Evolutionary conservation across 306 rosid species (phyloP), one percentile per base, ranked within the genome.

Genomic region (cucumber (Cucumis sativus)): DNA sequence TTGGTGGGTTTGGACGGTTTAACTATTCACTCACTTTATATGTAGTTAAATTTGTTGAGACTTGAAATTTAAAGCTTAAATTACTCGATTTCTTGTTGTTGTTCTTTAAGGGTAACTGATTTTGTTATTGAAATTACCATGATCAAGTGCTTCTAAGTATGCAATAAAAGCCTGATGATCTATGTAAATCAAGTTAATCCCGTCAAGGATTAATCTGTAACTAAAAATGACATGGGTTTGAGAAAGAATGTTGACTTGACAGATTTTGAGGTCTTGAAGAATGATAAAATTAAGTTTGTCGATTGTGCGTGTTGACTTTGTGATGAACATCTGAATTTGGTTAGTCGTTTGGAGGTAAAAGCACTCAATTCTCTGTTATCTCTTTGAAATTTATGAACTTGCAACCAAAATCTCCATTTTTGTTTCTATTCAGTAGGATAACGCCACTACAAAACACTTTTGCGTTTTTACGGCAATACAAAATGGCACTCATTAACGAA

Each of bases 231-330:
- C 20, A 68, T 74, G 77, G 54, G 81, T 17, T 56, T 78, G 49
- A 45, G 58, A 15, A 86, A 86, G 73, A 83, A 80, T 35, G 77
- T 10, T 13, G 91, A 88, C 47, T 28, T 76, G 51, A 41, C 70
- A 21, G 60, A 37, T 54, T 55, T 40, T 37, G 91, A 85, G 75
- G 49, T 49, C 17, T 89, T 86, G 60, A 96, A 91, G 5, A 25
- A 84, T 5, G 85, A 85, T 35, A 83, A 82, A 67, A 79, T 86
- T 73, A 87, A 84, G 74, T 90, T 89, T 35, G 82, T 87, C 76
- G 96, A 88, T 67, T 89, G 96, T 0, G 97, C 95, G 66, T 90
- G 96, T 84, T 94, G 95, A 92, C 89, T 84, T n/a, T 89, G 97
- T 79, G 98, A 90, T 81, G 81, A 86, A 28, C 96, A 90, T 81